Evolutionary conservation across 306 rosid species (phyloP), one percentile per base, ranked within the genome.

Genomic region (Echinosophora koreensis): DNA sequence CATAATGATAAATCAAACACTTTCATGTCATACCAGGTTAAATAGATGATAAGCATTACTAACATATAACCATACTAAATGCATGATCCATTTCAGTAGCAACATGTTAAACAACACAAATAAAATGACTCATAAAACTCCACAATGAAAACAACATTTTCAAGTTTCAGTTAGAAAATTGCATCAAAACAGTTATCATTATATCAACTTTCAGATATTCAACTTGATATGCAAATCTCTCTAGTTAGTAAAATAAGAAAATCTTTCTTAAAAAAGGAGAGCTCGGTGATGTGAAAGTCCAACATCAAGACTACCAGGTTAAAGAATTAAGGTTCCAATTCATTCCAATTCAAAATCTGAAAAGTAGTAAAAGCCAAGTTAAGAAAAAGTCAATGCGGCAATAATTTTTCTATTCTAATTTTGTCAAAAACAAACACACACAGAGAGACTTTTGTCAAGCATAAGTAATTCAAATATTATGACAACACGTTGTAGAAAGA

Each of bases 211-310:
- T 18, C 35, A 73, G 37, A 44, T 54, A 56, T 66, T 77, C 11
- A 22, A 71, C 56, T 66, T 49, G 17, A 51, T 34, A 60, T 34
- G 64, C 9, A 59, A 71, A 57, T 49, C 8, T 46, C 69, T 35
- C 67, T 16, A 56, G 77, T 69, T 4, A 70, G 44, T 22, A 58
- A 77, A 57, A 28, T 66, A 38, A 27, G 61, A 77, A 58, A 71
- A 46, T 66, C 77, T 46, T 77, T 74, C 99, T 98, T 96, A 92
- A 77, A 96, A 96, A 69, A 96, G 99, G 55, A 96, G 87, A 77
- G 99, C 98, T 61, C 99, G 87, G 78, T 96, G 98, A 76, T 98
- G 97, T 14, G 98, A 91, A 88, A 96, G 99, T 85, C 98, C 99
- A 68, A 96, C 83, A 82, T 96, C 99, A 81, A 96, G 95, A 76